Percentiles rank a stretch among this genome's conserved stretches.
Evolutionary conservation across 805 yeast species (phyloP).

Genomic region (Pichia rugopelliculosa): DNA sequence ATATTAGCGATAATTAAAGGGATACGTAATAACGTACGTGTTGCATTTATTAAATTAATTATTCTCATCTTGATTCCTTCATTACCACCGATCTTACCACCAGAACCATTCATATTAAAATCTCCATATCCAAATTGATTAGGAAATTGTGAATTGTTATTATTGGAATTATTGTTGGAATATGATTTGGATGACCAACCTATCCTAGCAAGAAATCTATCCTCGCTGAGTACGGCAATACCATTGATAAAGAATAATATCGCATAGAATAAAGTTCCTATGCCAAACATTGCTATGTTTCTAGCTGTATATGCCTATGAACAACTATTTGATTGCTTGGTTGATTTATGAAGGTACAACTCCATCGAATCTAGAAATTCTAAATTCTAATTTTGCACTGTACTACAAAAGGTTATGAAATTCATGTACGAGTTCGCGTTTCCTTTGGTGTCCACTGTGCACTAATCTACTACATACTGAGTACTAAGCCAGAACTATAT

Average conservation of each 20-base stretch:
- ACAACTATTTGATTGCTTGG: background rate
- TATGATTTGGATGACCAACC: conserved; percentile 37
- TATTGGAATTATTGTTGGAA: conserved; percentile 20
- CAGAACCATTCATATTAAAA: conserved; percentile 3
- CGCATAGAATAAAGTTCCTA: conserved; percentile 46
- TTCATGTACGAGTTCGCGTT: too few relatives aligned
- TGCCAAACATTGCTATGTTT: conserved; percentile 53
- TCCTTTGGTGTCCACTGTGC: too few relatives aligned
- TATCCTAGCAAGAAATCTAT: conserved; percentile 43
- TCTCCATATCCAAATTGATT: conserved; percentile 10
- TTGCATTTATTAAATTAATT: conserved; percentile 50
- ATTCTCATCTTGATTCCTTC: conserved; percentile 37
- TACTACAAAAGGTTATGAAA: too few relatives aligned
- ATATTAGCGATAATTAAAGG: conserved; percentile 48
- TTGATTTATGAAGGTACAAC: background rate
- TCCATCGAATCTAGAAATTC: too few relatives aligned
- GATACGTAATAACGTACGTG: conserved; percentile 48
- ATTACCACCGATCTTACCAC: conserved; percentile 15
- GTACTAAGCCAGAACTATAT: background rate
- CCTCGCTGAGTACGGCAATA: conserved; percentile 53
- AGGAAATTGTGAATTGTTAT: background rate
- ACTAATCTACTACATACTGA: too few relatives aligned
- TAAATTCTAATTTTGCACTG: too few relatives aligned
- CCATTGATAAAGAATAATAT: conserved; percentile 47
- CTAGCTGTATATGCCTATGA: background rate